A percentile compares a stretch with the other conserved stretches of the same genome.
phyloP scores from a whole-genome alignment of 805 yeast genomes.

The Candida easanensis region DNA sequence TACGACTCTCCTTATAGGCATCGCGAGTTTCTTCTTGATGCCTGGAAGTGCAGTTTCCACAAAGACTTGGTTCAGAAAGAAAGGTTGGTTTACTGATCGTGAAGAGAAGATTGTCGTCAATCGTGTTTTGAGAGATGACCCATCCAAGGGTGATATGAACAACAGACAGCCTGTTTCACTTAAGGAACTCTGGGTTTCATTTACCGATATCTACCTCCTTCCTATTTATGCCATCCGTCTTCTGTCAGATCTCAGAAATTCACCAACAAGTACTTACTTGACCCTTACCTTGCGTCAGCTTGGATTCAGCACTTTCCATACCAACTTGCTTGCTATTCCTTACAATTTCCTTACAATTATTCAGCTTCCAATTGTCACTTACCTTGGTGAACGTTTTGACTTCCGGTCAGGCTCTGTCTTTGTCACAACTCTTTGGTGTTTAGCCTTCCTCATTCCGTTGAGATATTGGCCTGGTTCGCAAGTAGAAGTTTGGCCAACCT shows the following conservation, averaged over 20 bases:
- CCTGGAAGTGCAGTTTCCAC: slow-evolving; percentile 56
- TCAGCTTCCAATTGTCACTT: slow-evolving; percentile 34
- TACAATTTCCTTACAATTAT: slow-evolving; percentile 38
- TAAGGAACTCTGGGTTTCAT: slow-evolving; percentile 36
- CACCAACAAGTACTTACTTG: slow-evolving; percentile 41
- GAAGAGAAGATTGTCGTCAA: slow-evolving; percentile 59
- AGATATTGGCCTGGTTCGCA: slow-evolving; percentile 42
- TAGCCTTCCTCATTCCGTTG: slow-evolving; percentile 33
- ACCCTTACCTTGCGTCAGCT: slow-evolving; percentile 45
- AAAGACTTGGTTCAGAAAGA: slow-evolving; percentile 44
- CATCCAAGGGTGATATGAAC: slow-evolving; percentile 61
- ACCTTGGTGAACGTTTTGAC: slow-evolving; percentile 34
- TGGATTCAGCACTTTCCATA: slow-evolving; percentile 52
- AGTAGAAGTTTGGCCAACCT: slow-evolving; percentile 40
- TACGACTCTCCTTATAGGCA: slow-evolving; percentile 52
- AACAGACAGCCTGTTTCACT: slow-evolving; percentile 51
- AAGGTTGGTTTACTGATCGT: slow-evolving; percentile 50
- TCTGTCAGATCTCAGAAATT: slow-evolving; percentile 35
- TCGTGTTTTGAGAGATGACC: slow-evolving; percentile 60
- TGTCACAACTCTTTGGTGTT: slow-evolving; percentile 34
- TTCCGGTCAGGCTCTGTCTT: slow-evolving; percentile 32
- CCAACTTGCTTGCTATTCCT: slow-evolving; percentile 50
- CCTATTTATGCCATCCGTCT: slow-evolving; percentile 52
- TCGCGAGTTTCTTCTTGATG: slow-evolving; percentile 45
- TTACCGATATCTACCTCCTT: slow-evolving; percentile 52